Evolutionary conservation across 345 rosid species (phyloP), one percentile per base, ranked within the genome.

Genomic region (Melaleuca quinquenervia): DNA sequence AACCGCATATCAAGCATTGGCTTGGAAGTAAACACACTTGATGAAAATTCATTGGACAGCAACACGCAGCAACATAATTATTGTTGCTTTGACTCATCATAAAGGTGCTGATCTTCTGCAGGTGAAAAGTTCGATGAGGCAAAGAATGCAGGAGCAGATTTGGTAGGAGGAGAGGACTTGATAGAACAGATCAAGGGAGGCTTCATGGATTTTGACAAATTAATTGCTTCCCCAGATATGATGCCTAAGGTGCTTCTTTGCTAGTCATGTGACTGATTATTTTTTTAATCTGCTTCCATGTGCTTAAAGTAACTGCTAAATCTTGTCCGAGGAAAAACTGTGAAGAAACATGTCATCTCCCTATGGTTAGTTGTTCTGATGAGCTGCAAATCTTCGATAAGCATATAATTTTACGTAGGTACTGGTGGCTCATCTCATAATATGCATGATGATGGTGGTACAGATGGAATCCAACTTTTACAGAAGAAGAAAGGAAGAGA

Each of bases 191-290:
- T 97, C 50, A 97, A 96, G 90, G 93, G 93, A 90, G 99, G 99
- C 84, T 94, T 95, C 93, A 95, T 96, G 97, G 98, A 97, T 32
- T 97, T 97, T 60, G 99, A 97, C 92, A 97, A 95, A 90, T 88
- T 97, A 83, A 97, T 97, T 94, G 99, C 99, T 83, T 97, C 99
- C 62, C 98, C 99, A 0, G 99, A 97, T 90, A 96, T 97, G 99
- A 97, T 97, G 99, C 95, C 95, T 84, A 96, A 97, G 99, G 99
- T 97, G 84, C 85, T 91, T 89, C 86, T 89, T 82, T 87, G 78
- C 87, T 70, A 49, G 8, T 52, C 50, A 26, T 48, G 36, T 22
- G 54, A 32, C 48, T 64, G 44, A 1, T n/a, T 74, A 21, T 78
- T 29, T 1, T 16, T 56, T 20, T 41, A 52, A 1, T 7, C 62